Conservation (phyloP, 1,139 yeast genomes). For the Yamadazyma oceani region DNA sequence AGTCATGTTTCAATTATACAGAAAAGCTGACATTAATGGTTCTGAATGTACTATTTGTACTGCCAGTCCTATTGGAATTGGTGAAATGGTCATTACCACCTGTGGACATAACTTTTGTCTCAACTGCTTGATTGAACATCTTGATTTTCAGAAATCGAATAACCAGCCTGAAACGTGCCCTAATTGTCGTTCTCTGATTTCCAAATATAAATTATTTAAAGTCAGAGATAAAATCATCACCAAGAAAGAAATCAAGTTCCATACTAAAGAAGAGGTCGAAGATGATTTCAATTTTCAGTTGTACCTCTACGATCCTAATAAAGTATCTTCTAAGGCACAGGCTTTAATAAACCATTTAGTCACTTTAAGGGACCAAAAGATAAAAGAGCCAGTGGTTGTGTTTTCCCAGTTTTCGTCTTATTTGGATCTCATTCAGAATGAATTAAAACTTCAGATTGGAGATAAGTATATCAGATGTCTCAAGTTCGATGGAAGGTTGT, state of each 20-base stretch:
- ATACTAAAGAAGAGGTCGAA: slow-evolving; percentile 24
- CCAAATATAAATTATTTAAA: slow-evolving; percentile 44
- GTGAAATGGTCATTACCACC: slow-evolving; percentile 64
- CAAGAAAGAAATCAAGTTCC: slow-evolving; percentile 35
- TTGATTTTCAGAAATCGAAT: slow-evolving; percentile 42
- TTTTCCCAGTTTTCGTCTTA: slow-evolving; percentile 90
- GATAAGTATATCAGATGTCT: slow-evolving; percentile 28
- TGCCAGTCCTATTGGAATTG: slow-evolving; percentile 53
- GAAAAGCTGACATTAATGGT: slow-evolving; percentile 31
- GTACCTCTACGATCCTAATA: slow-evolving; percentile 49
- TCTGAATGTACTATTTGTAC: slow-evolving; percentile 88
- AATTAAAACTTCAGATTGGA: slow-evolving; percentile 45
- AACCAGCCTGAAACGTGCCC: slow-evolving; percentile 52
- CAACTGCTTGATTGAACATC: slow-evolving; percentile 71
- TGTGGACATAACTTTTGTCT: slow-evolving; percentile 85
- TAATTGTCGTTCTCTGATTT: slow-evolving; percentile 51
- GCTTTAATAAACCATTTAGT: slow-evolving; percentile 65
- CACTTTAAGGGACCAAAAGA: slow-evolving; percentile 50
- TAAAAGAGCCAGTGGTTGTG: slow-evolving; percentile 76
- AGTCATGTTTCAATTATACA: slow-evolving; percentile 26
- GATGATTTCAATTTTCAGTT: slow-evolving; percentile 31
- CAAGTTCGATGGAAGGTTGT: slow-evolving; percentile 82
- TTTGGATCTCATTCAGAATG: slow-evolving; percentile 70
- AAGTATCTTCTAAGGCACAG: slow-evolving; percentile 69
- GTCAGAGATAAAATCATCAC: slow-evolving; percentile 30